These are phyloP conservation scores for Paxillus involutus DNA, from an alignment of 768 basidiomycete genomes.

Conservation along the genomic window DNA sequence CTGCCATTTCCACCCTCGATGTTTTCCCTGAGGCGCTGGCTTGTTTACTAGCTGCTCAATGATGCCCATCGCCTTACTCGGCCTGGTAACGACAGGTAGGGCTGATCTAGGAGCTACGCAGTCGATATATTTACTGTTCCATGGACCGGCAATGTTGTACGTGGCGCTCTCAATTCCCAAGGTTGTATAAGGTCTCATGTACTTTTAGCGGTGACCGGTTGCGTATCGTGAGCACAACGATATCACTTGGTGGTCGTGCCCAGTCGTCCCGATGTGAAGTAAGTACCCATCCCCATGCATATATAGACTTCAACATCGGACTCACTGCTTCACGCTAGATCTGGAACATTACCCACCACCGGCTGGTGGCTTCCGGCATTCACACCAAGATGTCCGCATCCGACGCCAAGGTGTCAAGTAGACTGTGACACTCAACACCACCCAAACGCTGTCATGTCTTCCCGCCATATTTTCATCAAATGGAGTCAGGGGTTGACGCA, in stretches of 20 bases:
- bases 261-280: slow-evolving; percentile 54
- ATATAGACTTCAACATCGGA: not conserved
- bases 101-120: slow-evolving; percentile 44
- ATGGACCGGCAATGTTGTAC: slow-evolving; percentile 53
- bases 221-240: slow-evolving; percentile 51
- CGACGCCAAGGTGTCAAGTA: slow-evolving; percentile 6
- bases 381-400: slow-evolving; percentile 58
- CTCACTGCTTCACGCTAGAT: slow-evolving; percentile 36
- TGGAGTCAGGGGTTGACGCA: no score
- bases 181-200: not conserved
- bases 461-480: not conserved
- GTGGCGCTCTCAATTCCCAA: not conserved
- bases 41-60: slow-evolving; percentile 45
- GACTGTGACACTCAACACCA: slow-evolving; percentile 14
- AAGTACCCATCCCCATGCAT: not conserved
- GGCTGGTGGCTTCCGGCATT: slow-evolving; percentile 53
- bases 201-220: slow-evolving; percentile 45
- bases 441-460: not conserved
- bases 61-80: slow-evolving; percentile 40
- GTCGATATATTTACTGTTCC: slow-evolving; percentile 52
- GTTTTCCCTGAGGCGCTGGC: not conserved
- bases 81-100: slow-evolving; percentile 27
- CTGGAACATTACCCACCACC: slow-evolving; percentile 53
- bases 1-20: not conserved
- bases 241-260: slow-evolving; percentile 47